phyloP scores from a whole-genome alignment of 2,329 filamentous ascomycete species.

The Diaporthe australafricana region DNA sequence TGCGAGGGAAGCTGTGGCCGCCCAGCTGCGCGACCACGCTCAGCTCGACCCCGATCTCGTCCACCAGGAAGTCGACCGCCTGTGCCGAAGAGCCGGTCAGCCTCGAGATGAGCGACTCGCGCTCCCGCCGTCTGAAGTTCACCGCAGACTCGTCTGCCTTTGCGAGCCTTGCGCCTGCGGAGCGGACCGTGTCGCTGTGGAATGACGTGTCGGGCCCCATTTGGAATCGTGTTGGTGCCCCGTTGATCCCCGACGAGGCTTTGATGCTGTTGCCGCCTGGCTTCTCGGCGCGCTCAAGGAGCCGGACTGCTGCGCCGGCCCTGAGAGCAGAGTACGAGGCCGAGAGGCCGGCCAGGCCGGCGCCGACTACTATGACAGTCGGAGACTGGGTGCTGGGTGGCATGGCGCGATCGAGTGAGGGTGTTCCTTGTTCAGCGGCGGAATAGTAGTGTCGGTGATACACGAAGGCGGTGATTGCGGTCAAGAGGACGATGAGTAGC shows the following conservation, averaged over 20 bases:
- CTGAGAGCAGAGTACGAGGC: conserved; percentile 68
- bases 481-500: conserved; percentile 28
- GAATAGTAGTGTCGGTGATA: conserved; percentile 11
- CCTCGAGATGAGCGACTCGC: conserved; percentile 58
- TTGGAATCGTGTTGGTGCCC: conserved; percentile 69
- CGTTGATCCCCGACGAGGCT: conserved; percentile 75
- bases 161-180: conserved; percentile 60
- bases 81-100: conserved; percentile 61
- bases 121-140: conserved; percentile 40
- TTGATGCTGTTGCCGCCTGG: conserved; percentile 76
- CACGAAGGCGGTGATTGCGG: conserved; percentile 29
- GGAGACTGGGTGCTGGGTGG: conserved; percentile 36
- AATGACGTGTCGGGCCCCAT: conserved; percentile 54
- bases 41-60: conserved; percentile 69
- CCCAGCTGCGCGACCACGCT: conserved; percentile 69
- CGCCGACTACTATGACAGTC: conserved; percentile 70
- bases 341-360: conserved; percentile 72
- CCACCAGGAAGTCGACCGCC: conserved; percentile 66
- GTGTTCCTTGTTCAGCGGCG: not conserved
- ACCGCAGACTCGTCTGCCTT: conserved; percentile 40
- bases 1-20: conserved; percentile 67
- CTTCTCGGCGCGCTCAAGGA: conserved; percentile 70
- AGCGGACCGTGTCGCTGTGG: conserved; percentile 66
- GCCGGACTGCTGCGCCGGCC: conserved; percentile 62
- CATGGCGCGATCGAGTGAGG: conserved; percentile 29